A percentile compares a stretch with the other conserved stretches of the same genome.
phyloP scores from a whole-genome alignment of 495 filamentous ascomycete species.

The Penicillium cataractarum region DNA sequence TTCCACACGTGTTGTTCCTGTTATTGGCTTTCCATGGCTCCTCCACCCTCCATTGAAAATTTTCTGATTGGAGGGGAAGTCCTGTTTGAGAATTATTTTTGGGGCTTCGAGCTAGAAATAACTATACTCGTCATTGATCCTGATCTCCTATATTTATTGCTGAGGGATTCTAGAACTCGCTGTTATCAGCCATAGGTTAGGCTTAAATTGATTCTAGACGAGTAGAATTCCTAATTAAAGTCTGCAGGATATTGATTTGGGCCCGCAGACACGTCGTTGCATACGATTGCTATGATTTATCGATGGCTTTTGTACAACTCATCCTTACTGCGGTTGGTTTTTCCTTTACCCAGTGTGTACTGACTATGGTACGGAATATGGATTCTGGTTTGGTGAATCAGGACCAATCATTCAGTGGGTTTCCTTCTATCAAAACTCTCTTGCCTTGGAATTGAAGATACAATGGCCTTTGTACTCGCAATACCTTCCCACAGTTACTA shows the following conservation, averaged over 20 bases:
- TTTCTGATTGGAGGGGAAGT: conserved; percentile 5
- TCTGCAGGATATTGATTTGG: not conserved
- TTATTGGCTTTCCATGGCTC: conserved; percentile 1
- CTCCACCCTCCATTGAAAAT: not conserved
- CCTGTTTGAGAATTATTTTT: conserved; percentile 1
- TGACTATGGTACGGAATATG: not conserved
- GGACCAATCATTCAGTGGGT: not conserved
- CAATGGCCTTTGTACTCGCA: conserved; percentile 5
- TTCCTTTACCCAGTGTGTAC: no score
- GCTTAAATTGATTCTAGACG: not conserved
- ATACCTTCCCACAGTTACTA: not conserved
- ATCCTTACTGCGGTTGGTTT: not conserved
- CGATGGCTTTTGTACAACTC: conserved; percentile 12
- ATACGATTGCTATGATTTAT: conserved; percentile 10
- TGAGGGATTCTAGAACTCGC: not conserved
- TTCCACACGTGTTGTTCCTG: conserved; percentile 7
- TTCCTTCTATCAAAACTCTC: not conserved
- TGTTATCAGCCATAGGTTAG: not conserved
- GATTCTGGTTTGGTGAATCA: not conserved
- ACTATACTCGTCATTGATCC: conserved; percentile 1
- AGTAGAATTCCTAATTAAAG: not conserved
- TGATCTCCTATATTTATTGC: not conserved
- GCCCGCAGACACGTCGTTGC: conserved; percentile 1
- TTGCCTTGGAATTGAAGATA: not conserved
- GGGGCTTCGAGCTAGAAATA: not conserved